Conservation (phyloP, 495 filamentous ascomycete species). For the Hamigera avellanea region DNA sequence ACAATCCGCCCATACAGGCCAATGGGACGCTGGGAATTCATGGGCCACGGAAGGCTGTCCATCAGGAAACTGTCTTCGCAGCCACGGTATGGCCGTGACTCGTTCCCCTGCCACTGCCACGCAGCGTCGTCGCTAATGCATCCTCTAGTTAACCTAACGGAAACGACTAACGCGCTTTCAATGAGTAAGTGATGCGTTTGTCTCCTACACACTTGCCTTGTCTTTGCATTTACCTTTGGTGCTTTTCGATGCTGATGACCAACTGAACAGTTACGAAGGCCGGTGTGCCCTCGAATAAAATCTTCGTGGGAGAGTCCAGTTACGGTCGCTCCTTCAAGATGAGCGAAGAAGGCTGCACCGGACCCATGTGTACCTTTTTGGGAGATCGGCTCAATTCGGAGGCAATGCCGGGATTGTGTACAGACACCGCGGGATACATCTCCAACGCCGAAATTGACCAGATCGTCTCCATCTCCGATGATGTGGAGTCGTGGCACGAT, state of each 20-base stretch:
- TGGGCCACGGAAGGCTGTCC: constrained; percentile 13
- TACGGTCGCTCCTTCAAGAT: constrained; percentile 31
- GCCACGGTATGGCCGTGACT: too few species aligned
- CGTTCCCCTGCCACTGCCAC: too few species aligned
- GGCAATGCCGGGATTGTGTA: background rate
- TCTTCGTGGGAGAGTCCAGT: constrained; percentile 25
- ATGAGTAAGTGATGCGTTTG: too few species aligned
- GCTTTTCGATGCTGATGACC: too few species aligned
- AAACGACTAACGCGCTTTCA: constrained; percentile 23
- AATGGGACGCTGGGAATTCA: constrained; percentile 22
- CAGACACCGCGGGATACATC: constrained; percentile 2
- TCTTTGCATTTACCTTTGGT: too few species aligned
- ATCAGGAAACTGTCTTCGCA: constrained; percentile 25
- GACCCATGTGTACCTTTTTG: constrained; percentile 9
- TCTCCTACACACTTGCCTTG: too few species aligned
- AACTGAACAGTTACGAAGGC: constrained; percentile 46
- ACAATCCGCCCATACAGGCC: too few species aligned
- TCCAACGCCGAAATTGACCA: constrained; percentile 10
- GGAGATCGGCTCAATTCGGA: background rate
- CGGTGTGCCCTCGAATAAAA: constrained; percentile 25
- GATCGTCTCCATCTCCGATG: constrained; percentile 1
- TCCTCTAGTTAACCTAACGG: constrained; percentile 33
- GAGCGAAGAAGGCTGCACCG: constrained; percentile 13
- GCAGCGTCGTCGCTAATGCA: too few species aligned
- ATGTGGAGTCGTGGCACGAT: constrained; percentile 4